Conservation (phyloP, 2,329 filamentous ascomycete genomes). For the Leptographium flavum region DNA sequence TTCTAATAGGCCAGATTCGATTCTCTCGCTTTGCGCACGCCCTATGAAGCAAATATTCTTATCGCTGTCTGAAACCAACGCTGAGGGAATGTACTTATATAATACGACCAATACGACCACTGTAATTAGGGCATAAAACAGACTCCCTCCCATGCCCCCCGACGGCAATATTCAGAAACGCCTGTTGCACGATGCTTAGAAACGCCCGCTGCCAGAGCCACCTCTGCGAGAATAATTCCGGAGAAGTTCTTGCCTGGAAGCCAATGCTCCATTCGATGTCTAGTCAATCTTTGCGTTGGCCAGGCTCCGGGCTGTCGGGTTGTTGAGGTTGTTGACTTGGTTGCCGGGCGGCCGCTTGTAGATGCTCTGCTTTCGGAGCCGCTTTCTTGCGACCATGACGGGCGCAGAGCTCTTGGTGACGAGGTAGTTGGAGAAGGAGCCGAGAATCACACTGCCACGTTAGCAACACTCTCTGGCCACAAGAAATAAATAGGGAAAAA, state of each 20-base stretch:
- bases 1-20: not conserved
- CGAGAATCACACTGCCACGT: conserved; percentile 62
- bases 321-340: conserved; percentile 69
- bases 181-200: no score
- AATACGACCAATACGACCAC: not conserved
- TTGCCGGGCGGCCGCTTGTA: conserved; percentile 57
- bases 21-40: not conserved
- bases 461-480: no score
- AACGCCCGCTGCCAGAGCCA: no score
- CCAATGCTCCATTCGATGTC: not conserved
- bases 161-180: no score
- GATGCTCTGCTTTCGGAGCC: conserved; percentile 73
- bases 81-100: not conserved
- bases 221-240: no score
- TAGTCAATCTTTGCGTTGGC: conserved; percentile 65
- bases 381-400: conserved; percentile 94
- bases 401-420: conserved; percentile 94
- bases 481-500: not conserved
- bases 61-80: no score
- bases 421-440: conserved; percentile 93
- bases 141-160: no score
- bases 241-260: no score
- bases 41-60: not conserved
- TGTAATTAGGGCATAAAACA: no score
- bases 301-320: conserved; percentile 50